These are phyloP conservation scores for Acacia confusa DNA, from an alignment of 306 rosid species.

Conservation along the genomic window DNA sequence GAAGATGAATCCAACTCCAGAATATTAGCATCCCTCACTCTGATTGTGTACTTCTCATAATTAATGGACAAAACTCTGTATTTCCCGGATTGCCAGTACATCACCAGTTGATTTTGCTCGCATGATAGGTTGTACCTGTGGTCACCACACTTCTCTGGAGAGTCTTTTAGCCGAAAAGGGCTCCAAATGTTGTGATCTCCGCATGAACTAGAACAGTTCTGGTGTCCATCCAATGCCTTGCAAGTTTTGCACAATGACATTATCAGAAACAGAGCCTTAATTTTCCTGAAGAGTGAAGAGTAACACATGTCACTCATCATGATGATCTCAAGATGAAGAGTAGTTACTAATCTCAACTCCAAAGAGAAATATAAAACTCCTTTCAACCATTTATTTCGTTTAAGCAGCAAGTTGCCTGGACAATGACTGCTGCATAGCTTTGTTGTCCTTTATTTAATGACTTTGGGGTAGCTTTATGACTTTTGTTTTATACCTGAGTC, in stretches of 20 bases:
- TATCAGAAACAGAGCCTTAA: neutral
- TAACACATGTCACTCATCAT: neutral
- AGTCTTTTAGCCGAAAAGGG: neutral
- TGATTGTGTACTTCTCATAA: neutral
- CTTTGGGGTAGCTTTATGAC: no score
- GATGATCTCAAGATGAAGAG: neutral
- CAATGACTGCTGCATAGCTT: no score
- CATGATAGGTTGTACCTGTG: neutral
- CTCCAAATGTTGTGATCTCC: neutral
- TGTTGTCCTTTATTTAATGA: no score
- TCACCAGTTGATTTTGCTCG: neutral
- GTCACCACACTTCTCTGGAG: neutral
- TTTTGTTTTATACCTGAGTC: no score
- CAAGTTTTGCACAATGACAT: neutral
- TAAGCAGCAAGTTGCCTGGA: no score
- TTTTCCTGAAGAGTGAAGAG: neutral
- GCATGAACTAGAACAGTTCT: neutral
- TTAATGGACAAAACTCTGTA: neutral
- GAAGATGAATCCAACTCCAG: neutral
- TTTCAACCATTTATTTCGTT: no score
- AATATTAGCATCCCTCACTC: neutral
- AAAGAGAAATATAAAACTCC: neutral
- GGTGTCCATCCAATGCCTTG: neutral
- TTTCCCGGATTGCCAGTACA: neutral
- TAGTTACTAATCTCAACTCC: neutral